A percentile compares a stretch with the other conserved stretches of the same genome.
Conservation (phyloP, 805 yeast genomes). For the Zygotorulaspora florentina region DNA sequence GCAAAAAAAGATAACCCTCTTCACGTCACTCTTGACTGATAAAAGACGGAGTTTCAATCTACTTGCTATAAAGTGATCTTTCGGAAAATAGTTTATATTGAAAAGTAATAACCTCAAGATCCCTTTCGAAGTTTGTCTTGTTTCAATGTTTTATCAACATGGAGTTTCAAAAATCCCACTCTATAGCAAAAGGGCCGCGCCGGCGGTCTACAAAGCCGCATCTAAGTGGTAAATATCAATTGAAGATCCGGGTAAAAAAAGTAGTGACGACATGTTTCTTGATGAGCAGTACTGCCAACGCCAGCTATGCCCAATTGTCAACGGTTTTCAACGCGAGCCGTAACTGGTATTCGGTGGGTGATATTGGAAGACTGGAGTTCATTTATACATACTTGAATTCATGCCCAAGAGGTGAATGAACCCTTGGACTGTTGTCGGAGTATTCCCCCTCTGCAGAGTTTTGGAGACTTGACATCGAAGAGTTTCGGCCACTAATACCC, state of each 20-base stretch:
- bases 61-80: not conserved
- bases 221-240: too few species aligned
- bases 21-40: too few species aligned
- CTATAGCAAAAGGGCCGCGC: not conserved
- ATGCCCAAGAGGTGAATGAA: conserved; percentile 36
- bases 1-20: too few species aligned
- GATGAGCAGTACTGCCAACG: not conserved
- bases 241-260: too few species aligned
- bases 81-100: not conserved
- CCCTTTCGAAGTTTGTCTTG: not conserved
- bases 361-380: not conserved
- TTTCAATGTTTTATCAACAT: not conserved
- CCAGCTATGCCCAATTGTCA: too few species aligned
- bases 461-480: conserved; percentile 40
- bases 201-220: not conserved
- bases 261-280: too few species aligned
- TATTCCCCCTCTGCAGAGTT: conserved; percentile 41
- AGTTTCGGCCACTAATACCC: conserved; percentile 25
- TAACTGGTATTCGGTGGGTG: not conserved
- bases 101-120: too few species aligned
- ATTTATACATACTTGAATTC: conserved; percentile 13
- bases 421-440: conserved; percentile 23
- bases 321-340: too few species aligned
- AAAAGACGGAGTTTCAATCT: too few species aligned
- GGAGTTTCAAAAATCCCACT: not conserved